Percentiles rank a stretch among this genome's conserved stretches.
These are phyloP conservation scores for Phaeotremella fagi DNA, from an alignment of 768 basidiomycete genomes.

Conservation along the genomic window DNA sequence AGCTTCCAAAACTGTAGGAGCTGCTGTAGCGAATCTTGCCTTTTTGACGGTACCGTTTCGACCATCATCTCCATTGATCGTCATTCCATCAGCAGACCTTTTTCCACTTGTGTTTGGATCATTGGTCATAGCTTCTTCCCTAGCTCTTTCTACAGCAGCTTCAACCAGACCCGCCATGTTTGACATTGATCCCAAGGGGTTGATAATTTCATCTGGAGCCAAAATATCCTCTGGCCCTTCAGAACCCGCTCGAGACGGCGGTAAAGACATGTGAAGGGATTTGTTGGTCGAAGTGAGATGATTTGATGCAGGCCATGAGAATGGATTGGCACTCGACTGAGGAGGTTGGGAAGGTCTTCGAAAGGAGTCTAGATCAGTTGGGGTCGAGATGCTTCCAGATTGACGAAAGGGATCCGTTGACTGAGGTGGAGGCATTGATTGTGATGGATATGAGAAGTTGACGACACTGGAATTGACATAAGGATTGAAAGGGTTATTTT, in stretches of 20 bases:
- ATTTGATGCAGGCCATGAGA: not conserved
- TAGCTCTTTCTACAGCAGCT: constrained; percentile 45
- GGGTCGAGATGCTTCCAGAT: not conserved
- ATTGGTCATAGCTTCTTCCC: constrained; percentile 27
- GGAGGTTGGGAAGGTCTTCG: constrained; percentile 1
- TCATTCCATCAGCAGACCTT: not conserved
- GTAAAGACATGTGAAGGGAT: constrained; percentile 32
- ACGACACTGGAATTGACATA: not conserved
- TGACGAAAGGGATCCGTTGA: not conserved
- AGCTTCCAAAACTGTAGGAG: constrained; percentile 24
- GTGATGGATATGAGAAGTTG: not conserved
- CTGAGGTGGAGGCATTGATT: not conserved
- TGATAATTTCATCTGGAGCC: constrained; percentile 51
- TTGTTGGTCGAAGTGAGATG: constrained; percentile 2
- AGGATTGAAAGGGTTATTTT: not conserved
- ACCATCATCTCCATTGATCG: constrained; percentile 1
- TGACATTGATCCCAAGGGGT: constrained; percentile 42
- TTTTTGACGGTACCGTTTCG: constrained; percentile 17
- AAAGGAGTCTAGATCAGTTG: not conserved
- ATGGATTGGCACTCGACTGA: not conserved
- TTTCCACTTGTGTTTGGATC: no score
- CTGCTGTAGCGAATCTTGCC: constrained; percentile 25
- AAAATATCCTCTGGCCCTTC: constrained; percentile 71
- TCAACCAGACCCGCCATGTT: constrained; percentile 48
- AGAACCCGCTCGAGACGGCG: constrained; percentile 44